Base-by-base conservation (phyloP, 2,329 filamentous ascomycete genomes). In the Alternaria viburni region DNA sequence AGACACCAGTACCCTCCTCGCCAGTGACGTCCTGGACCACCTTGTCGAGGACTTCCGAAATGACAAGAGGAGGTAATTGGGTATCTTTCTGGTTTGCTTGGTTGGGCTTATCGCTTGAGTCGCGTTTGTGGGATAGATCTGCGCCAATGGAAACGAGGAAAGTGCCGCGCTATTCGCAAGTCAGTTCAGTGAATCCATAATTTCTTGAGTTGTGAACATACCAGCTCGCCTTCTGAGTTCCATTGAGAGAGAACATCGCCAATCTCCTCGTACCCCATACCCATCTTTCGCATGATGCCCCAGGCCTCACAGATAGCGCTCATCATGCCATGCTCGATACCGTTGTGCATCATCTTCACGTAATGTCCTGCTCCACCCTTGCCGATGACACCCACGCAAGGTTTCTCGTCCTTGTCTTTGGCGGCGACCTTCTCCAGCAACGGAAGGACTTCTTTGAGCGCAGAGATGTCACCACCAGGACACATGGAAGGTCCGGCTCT, bases 301-400 rank as follows among this genome's bases (percentile, higher is more conserved):
- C 89, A 92, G 3, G 87, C 86, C 74, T 92, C 90, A 13, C 86
- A 86, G 6, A 91, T 83, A 0, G 85, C 83, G 57, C 85, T 86
- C 81, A 92, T 86, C 87, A 92, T 90, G 2, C 89, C 90, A 64
- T 91, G 89, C 73, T 92, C 90, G 64, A 92, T 91, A 1, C 89
- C 90, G 67, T 92, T 91, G 74, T 92, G 90, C 5, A 91, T 85
- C 89, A 92, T 92, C 81, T 93, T 92, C 44, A 91, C 88, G 71
- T 89, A 92, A 75, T 92, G 90, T 0, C 90, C 90, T 2, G 86
- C 84, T 2, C 90, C 89, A 0, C 86, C 86, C 2, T 86, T 85
- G 0, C 90, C 90, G 50, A 90, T 83, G 25, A 84, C 82, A 0
- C 81, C 86, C 0, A 90, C 88, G 68, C 89, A 92, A 1, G 89